phyloP scores from a whole-genome alignment of 2,329 filamentous ascomycete species.

The Pyricularia pennisetigena region DNA sequence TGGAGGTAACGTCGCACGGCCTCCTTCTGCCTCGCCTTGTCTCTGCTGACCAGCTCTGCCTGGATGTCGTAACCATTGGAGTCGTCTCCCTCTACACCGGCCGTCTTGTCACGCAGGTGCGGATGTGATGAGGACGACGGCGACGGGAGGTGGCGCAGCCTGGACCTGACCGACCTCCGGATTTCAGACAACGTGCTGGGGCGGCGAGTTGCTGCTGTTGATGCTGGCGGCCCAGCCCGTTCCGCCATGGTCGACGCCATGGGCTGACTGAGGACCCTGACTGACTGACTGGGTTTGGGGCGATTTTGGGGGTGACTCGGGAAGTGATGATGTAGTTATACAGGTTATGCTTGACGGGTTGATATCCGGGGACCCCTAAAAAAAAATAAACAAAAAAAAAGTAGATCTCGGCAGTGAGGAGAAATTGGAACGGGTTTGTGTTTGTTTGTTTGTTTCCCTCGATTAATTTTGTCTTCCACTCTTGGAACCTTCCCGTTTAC shows the following conservation, averaged over 20 bases:
- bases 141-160: conserved; percentile 33
- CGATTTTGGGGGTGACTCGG: too few relatives aligned
- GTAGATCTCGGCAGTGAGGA: background rate
- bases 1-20: conserved; percentile 47
- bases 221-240: background rate
- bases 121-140: conserved; percentile 18
- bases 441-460: background rate
- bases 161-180: conserved; percentile 44
- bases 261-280: background rate
- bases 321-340: too few relatives aligned
- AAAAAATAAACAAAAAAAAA: too few relatives aligned
- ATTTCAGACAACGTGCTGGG: conserved; percentile 35
- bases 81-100: background rate
- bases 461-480: background rate
- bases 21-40: conserved; percentile 53
- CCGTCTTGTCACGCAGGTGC: conserved; percentile 22
- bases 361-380: background rate
- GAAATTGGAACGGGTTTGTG: background rate
- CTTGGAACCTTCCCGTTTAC: background rate
- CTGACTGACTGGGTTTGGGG: too few relatives aligned
- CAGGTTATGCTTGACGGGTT: background rate
- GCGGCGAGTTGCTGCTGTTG: background rate
- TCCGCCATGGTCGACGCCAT: background rate
- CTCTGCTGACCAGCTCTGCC: conserved; percentile 49
- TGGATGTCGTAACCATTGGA: conserved; percentile 20